Evolutionary conservation across 1,284 basidiomycete species (phyloP), one percentile per base, ranked within the genome.

Genomic region (Laetiporus sulphureus): DNA sequence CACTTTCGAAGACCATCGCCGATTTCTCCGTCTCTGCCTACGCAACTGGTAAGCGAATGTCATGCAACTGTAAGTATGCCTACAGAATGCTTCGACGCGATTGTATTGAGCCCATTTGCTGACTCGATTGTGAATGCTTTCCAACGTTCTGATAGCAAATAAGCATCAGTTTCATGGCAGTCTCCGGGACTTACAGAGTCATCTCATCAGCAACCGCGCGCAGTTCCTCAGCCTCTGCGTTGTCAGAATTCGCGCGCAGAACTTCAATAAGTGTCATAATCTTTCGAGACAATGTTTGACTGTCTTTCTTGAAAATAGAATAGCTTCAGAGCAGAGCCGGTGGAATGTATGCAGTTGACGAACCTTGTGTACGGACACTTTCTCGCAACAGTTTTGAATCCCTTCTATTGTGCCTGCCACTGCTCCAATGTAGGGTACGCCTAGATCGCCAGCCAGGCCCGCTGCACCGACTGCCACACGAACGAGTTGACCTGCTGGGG

Each of bases 21-120:
- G 30, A 77, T 72, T n/a, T 72, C 68, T 1, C 49, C 51, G 23
- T 59, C 66, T 39, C 65, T 72, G 21, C 71, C 75, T 77, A 34
- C 4, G 25, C n/a, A 7, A 8, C 37, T 16, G n/a, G 1, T 25
- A 10, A 39, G 35, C 25, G 34, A 32, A 24, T n/a, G 32, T 19
- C 16, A 15, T 38, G 20, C 11, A 23, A 8, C 2, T 21, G 21
- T 11, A 29, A 22, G 30, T 21, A n/a, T 20, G 41, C 68, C 55
- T 40, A 76, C 74, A 39, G 38, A 66, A 66, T 19, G 63, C 57
- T 44, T 51, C 49, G 19, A 69, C 36, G 31, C 53, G 56, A 41
- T 58, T 64, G 38, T 66, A 70, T 21, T 53, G 46, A 11, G 64
- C 60, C 60, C 65, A 72, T 38, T 49, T 56, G 40, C 52, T 55